Percentiles rank a stretch among this genome's conserved stretches.
phyloP scores from a whole-genome alignment of 2,329 filamentous ascomycete species.

The Capronia epimyces region DNA sequence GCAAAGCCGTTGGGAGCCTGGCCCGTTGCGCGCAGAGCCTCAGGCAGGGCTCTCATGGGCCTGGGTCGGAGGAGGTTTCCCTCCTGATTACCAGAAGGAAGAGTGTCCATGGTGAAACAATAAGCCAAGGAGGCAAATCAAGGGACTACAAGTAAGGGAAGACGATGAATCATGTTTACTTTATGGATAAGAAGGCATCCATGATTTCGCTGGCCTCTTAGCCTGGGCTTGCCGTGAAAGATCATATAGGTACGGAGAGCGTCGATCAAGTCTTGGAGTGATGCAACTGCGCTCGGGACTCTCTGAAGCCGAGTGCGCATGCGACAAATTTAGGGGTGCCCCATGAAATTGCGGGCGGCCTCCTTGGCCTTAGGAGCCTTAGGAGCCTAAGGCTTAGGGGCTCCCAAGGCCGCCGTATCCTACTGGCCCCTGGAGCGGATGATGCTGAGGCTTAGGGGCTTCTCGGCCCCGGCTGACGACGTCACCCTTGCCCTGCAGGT shows the following conservation, averaged over 20 bases:
- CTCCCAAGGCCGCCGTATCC: not conserved
- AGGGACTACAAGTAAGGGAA: not conserved
- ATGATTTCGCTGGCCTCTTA: not conserved
- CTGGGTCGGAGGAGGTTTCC: slow-evolving; percentile 24
- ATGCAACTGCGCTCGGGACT: not conserved
- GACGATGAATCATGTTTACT: not conserved
- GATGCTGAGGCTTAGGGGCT: too few relatives aligned
- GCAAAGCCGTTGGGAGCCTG: slow-evolving; percentile 29
- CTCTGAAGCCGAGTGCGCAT: not conserved
- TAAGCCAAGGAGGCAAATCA: not conserved
- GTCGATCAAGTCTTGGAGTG: not conserved
- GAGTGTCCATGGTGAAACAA: slow-evolving; percentile 11
- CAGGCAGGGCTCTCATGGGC: slow-evolving; percentile 16
- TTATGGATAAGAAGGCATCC: slow-evolving; percentile 2
- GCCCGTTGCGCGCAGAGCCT: slow-evolving; percentile 21
- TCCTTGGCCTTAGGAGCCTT: not conserved
- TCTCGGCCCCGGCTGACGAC: not conserved
- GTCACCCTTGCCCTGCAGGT: not conserved
- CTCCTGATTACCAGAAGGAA: slow-evolving; percentile 13
- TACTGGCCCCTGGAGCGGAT: not conserved
- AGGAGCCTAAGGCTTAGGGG: not conserved
- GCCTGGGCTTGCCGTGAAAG: not conserved
- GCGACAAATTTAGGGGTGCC: not conserved
- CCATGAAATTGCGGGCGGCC: not conserved
- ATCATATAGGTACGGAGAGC: not conserved